Evolutionary conservation across 2,329 filamentous ascomycete genomes (phyloP).

Genomic region (Aspergillus japonicus): DNA sequence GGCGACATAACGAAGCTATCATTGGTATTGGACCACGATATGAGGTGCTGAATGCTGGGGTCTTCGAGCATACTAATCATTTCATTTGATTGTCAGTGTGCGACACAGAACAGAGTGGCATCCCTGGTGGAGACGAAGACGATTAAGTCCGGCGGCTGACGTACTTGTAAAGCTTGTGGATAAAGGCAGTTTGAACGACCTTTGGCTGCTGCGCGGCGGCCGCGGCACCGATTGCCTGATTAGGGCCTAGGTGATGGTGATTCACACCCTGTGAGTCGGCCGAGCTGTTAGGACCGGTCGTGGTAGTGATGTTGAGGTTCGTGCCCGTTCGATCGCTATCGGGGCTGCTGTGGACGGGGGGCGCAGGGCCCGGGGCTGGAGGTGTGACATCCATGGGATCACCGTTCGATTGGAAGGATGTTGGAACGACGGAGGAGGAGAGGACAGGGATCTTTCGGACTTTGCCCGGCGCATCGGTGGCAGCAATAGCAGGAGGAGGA

Average conservation of each 20-base stretch:
- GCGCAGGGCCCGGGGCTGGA: conserved; percentile 42
- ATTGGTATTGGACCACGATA: conserved; percentile 89
- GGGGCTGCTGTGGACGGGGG: conserved; percentile 50
- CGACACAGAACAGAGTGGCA: not conserved
- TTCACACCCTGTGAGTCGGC: conserved; percentile 29
- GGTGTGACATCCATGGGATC: conserved; percentile 59
- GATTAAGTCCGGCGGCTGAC: conserved; percentile 31
- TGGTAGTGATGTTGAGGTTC: conserved; percentile 31
- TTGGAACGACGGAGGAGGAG: conserved; percentile 44
- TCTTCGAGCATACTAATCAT: conserved; percentile 87
- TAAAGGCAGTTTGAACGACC: conserved; percentile 97
- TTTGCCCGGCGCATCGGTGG: conserved; percentile 42
- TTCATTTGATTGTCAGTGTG: conserved; percentile 20
- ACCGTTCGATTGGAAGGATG: conserved; percentile 43
- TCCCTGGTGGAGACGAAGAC: not conserved
- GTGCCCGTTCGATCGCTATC: conserved; percentile 46
- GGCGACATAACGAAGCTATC: conserved; percentile 99
- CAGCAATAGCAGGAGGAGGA: conserved; percentile 18
- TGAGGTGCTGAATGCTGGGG: conserved; percentile 85
- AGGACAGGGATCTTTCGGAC: conserved; percentile 55
- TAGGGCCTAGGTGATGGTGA: conserved; percentile 25
- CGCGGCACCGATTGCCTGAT: conserved; percentile 45
- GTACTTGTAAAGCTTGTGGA: conserved; percentile 98
- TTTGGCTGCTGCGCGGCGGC: conserved; percentile 81
- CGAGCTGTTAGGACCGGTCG: conserved; percentile 32